Evolutionary conservation across 306 rosid genomes (phyloP), one percentile per base, ranked within the genome.

Genomic region (Cucurbita argyrosperma): DNA sequence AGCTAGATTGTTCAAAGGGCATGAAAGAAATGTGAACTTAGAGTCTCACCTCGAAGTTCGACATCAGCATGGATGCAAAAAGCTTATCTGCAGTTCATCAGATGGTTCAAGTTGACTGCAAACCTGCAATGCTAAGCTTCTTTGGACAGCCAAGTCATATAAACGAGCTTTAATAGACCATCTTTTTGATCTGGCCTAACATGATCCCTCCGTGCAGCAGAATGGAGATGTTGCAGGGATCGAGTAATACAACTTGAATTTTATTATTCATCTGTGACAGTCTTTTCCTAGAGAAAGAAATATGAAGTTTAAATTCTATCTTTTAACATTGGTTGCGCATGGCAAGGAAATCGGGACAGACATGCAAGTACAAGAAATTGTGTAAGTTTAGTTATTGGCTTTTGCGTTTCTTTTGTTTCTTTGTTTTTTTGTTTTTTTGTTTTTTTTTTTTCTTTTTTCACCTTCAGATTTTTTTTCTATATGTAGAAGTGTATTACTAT

Each of bases 71-170:
- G 80, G 93, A 88, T 67, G 93, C 91, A 16, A 84, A 88, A 76
- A 87, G 72, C 87, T 87, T 76, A 82, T 87, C 9, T 86, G 93
- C 4, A 90, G 96, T 81, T 90, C 96, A 70, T 90, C 89, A 8
- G 93, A 90, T 82, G 96, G 98, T 60, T 90, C 74, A 65, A 66
- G 88, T 45, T 87, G 39, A 45, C 42, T 26, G 43, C 58, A 69
- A 49, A 23, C 42, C 21, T 67, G 18, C 40, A 21, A 67, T 67
- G 18, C 26, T 50, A 76, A 87, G 76, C 80, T 88, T 75, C 81
- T 84, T 19, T 71, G 76, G 79, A 88, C 82, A 64, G 83, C 88
- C 74, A 90, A 90, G 83, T 89, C 88, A 64, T 83, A 82, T 71
- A 86, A 87, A 46, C 93, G 79, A 80, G 89, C 96, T 26, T 87